Evolutionary conservation across 1,284 basidiomycete genomes (phyloP), one percentile per base, ranked within the genome.

Genomic region (Mycena sp.): DNA sequence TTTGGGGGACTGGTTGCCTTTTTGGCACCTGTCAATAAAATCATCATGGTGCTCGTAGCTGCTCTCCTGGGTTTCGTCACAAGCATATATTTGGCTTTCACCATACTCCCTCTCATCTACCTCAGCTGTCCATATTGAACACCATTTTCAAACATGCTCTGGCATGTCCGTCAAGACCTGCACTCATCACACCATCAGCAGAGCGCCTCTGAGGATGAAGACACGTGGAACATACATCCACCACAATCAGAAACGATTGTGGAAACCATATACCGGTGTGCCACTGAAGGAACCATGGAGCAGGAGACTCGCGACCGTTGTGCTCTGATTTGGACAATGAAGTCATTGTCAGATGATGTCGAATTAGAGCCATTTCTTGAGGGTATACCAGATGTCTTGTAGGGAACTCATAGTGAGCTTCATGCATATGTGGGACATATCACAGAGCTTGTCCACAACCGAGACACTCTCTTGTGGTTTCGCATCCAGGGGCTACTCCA

Each of bases 401-500:
- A 40, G 51, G 51, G 51, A 4, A 37, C 51, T 2, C 12, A 30
- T 5, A 28, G 51, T 12, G 28, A 19, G 7, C 26, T 25, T 14
- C 30, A 28, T 53, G 12, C n/a, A 10, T n/a, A 43, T 28, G 38
- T 41, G 21, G 19, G 29, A n/a, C 21, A 11, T 19, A 28, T 53
- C 26, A 9, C 23, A 5, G 16, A 30, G 4, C 40, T 53, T 28
- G 38, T 32, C 23, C 7, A 17, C 16, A 29, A n/a, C 35, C 40
- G 26, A 9, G 38, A 30, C 9, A n/a, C 43, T 23, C 51, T 21
- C 1, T 28, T 53, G 26, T 29, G 19, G 25, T 26, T 17, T 14
- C 50, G 51, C 19, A 43, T 53, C 40, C 38, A 43, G 21, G 40
- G 35, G 17, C 17, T 53, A n/a, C 51, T 53, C 51, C 23, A 26